Evolutionary conservation across 495 filamentous ascomycete genomes (phyloP).

Genomic region (Aspergillus indologenus): DNA sequence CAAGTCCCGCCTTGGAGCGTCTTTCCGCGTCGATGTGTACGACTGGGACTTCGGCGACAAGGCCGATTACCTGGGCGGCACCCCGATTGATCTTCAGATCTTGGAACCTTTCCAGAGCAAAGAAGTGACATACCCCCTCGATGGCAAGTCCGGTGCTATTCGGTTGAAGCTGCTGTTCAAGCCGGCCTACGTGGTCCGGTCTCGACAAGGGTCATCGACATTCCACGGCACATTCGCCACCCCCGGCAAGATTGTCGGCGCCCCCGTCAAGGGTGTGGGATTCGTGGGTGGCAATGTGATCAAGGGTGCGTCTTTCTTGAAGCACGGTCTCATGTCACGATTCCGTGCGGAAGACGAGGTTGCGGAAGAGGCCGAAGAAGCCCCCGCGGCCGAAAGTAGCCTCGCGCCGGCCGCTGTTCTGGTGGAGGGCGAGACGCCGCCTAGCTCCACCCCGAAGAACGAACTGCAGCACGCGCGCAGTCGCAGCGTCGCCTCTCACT

Average conservation of each 20-base stretch:
- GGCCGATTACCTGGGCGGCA: slow-evolving; percentile 77
- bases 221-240: slow-evolving; percentile 89
- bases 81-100: slow-evolving; percentile 72
- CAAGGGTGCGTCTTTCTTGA: slow-evolving; percentile 78
- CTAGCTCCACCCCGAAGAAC: slow-evolving; percentile 37
- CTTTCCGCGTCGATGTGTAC: slow-evolving; percentile 79
- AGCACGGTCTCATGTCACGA: slow-evolving; percentile 64
- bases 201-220: slow-evolving; percentile 85
- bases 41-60: slow-evolving; percentile 96
- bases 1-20: slow-evolving; percentile 76
- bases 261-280: slow-evolving; percentile 85
- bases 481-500: slow-evolving; percentile 60
- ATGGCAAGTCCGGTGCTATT: slow-evolving; percentile 85
- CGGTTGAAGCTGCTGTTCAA: slow-evolving; percentile 89
- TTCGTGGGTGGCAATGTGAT: slow-evolving; percentile 77
- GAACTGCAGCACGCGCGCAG: slow-evolving; percentile 57
- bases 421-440: slow-evolving; percentile 31
- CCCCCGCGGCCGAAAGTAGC: slow-evolving; percentile 25
- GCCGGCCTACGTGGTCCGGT: slow-evolving; percentile 83
- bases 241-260: slow-evolving; percentile 90
- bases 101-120: slow-evolving; percentile 81
- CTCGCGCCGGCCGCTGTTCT: slow-evolving; percentile 35
- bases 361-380: slow-evolving; percentile 51
- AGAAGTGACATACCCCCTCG: slow-evolving; percentile 69
- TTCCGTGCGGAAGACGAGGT: slow-evolving; percentile 50